Conservation (phyloP, 495 filamentous ascomycete species). For the Hypoxylon fuscum region DNA sequence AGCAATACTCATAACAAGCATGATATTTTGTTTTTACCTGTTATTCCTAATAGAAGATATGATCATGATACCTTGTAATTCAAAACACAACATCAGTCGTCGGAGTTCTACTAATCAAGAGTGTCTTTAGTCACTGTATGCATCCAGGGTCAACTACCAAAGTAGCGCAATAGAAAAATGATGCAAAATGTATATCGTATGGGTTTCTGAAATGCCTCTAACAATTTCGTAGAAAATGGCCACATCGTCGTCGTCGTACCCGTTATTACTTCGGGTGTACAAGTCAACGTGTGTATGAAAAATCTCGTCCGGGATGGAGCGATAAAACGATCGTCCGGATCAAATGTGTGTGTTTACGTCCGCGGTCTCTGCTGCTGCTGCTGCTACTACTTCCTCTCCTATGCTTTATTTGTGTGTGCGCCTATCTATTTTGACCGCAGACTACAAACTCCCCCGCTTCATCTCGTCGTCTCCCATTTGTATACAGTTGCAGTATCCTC, state of each 20-base stretch:
- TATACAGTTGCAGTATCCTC: constrained; percentile 17
- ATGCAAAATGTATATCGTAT: constrained; percentile 4
- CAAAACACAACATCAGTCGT: too few species aligned
- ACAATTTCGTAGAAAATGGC: constrained; percentile 25
- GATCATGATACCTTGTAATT: too few species aligned
- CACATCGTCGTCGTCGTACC: constrained; percentile 9
- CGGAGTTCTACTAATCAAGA: too few species aligned
- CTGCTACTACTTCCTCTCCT: constrained; percentile 13
- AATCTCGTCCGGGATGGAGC: constrained; percentile 10
- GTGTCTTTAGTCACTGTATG: too few species aligned
- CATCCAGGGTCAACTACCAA: too few species aligned
- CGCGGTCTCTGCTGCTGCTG: too few species aligned
- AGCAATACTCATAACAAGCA: too few species aligned
- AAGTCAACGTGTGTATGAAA: constrained; percentile 19
- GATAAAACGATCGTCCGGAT: constrained; percentile 15
- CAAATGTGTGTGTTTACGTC: constrained; percentile 7
- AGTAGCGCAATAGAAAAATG: not conserved
- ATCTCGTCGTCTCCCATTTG: constrained; percentile 20
- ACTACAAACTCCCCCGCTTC: constrained; percentile 27
- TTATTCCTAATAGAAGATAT: too few species aligned
- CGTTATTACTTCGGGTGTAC: not conserved
- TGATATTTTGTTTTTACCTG: too few species aligned
- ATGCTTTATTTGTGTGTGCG: constrained; percentile 14
- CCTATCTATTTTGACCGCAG: constrained; percentile 28
- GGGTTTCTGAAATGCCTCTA: constrained; percentile 27